Evolutionary conservation across 192 early-diverging fungal species (phyloP).

Genomic region (Allomyces arbusculus): DNA sequence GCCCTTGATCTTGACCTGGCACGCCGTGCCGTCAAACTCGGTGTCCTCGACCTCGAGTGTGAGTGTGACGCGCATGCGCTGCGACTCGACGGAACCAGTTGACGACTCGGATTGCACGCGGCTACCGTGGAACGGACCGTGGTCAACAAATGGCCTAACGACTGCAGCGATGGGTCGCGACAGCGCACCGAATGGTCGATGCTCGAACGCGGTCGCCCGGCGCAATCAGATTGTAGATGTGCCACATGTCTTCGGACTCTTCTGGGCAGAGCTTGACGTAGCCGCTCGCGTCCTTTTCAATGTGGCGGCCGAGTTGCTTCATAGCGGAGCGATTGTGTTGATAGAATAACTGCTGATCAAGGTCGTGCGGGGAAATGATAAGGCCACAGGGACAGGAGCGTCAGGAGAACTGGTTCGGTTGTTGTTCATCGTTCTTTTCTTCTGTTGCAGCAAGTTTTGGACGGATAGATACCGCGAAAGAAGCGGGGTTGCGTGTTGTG

Average conservation of each 20-base stretch:
- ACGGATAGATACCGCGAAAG: no score
- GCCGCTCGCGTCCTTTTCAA: conserved; percentile 52
- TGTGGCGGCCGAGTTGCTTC: conserved; percentile 23
- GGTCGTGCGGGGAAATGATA: no score
- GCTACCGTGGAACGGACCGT: conserved; percentile 13
- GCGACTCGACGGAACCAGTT: conserved; percentile 74
- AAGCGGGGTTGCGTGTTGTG: no score
- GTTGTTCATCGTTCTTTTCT: no score
- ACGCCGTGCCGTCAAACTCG: conserved; percentile 76
- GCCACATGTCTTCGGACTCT: conserved; percentile 96
- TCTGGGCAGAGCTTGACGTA: conserved; percentile 64
- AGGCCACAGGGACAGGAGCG: no score
- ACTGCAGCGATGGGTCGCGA: not conserved
- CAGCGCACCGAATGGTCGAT: conserved; percentile 50
- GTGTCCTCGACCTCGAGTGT: conserved; percentile 68
- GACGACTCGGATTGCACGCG: conserved; percentile 68
- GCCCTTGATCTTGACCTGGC: conserved; percentile 70
- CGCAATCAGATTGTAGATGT: conserved; percentile 71
- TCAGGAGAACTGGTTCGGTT: no score
- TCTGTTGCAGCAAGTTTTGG: no score
- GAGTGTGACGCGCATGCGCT: conserved; percentile 54
- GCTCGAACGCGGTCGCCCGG: conserved; percentile 71
- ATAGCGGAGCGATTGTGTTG: conserved; percentile 3
- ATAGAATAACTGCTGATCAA: no score
- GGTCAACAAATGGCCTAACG: no score